phyloP scores from a whole-genome alignment of 2,329 filamentous ascomycete genomes.

The Macrophomina pseudophaseolina region DNA sequence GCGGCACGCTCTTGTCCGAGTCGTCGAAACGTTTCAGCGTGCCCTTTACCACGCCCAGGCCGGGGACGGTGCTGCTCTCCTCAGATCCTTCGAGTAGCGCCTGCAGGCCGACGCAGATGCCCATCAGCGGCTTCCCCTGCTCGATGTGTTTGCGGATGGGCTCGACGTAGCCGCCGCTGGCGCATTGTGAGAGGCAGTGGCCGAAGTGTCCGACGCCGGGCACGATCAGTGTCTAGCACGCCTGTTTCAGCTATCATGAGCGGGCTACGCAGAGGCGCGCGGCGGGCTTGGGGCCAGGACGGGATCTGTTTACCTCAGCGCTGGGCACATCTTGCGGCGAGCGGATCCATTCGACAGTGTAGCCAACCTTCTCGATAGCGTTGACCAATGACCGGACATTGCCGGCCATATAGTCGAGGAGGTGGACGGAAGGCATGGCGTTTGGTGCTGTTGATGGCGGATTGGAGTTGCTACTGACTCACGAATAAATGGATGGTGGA shows the following conservation, averaged over 20 bases:
- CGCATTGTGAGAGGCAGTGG: conserved; percentile 87
- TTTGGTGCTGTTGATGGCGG: not conserved
- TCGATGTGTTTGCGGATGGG: conserved; percentile 83
- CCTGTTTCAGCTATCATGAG: conserved; percentile 37
- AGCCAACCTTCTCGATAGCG: conserved; percentile 95
- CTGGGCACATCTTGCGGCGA: conserved; percentile 81
- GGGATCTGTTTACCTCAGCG: conserved; percentile 69
- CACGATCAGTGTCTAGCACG: conserved; percentile 80
- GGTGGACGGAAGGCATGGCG: conserved; percentile 75
- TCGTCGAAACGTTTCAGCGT: conserved; percentile 78
- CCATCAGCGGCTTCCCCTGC: conserved; percentile 96
- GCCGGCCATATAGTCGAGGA: conserved; percentile 91
- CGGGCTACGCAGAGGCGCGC: conserved; percentile 29
- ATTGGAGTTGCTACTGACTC: not conserved
- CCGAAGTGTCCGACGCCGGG: conserved; percentile 98
- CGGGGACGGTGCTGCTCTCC: conserved; percentile 74
- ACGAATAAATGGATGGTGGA: not conserved
- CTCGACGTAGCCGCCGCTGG: conserved; percentile 79
- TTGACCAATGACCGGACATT: conserved; percentile 96
- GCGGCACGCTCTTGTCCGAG: conserved; percentile 84
- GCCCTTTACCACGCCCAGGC: conserved; percentile 76
- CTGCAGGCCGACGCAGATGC: conserved; percentile 93
- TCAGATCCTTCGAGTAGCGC: conserved; percentile 85
- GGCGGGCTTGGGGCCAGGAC: not conserved
- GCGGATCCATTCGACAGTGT: conserved; percentile 89